Base-by-base conservation (phyloP, 108 stramenopile genomes). In the Discostella stelligeroides region DNA sequence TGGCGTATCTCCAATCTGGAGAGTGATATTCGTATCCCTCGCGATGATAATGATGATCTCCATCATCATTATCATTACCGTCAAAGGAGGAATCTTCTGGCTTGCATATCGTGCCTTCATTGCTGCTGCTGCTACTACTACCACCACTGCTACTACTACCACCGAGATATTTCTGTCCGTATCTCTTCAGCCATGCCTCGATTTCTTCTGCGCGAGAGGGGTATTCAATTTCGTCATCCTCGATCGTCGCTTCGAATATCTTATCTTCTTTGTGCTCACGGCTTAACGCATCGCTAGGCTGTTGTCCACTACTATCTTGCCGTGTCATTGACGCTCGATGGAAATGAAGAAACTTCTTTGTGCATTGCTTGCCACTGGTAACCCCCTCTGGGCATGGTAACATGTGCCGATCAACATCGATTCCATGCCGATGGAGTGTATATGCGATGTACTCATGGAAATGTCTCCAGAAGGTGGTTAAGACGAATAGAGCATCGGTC, bases 401-500 rank as follows among this genome's bases (percentile, higher is more conserved):
- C 66, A 72, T 55, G 48, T 60, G 67, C 4, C 43, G 27, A 1
- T 21, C 66, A 13, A 60, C 70, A 57, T 79, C 70, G 14, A 79
- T 67, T 20, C 78, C 78, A 48, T 79, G 70, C 18, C 78, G 29
- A 63, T 79, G 70, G 0, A 79, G 43, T 0, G 71, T 70, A 46
- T 79, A 79, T 0, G 66, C 37, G 10, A 79, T 79, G 43, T 79
- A 79, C 21, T 72, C 70, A 40, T 78, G 76, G 53, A 78, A 78
- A 27, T 78, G 76, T n/a, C 76, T 43, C 78, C 78, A 79, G 54
- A 79, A 79, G 5, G 78, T 79, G 8, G 78, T 61, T 28, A 72
- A 30, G 13, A 79, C 78, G 24, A 79, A 47, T 12, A 65, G 51
- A 4, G 78, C 78, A 56, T 72, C 41, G 30, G 78, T 72, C 49